Percentiles rank a stretch among this genome's conserved stretches.
These are phyloP conservation scores for Psilocybe mexicana DNA, from an alignment of 1,284 basidiomycete genomes.

Conservation along the genomic window DNA sequence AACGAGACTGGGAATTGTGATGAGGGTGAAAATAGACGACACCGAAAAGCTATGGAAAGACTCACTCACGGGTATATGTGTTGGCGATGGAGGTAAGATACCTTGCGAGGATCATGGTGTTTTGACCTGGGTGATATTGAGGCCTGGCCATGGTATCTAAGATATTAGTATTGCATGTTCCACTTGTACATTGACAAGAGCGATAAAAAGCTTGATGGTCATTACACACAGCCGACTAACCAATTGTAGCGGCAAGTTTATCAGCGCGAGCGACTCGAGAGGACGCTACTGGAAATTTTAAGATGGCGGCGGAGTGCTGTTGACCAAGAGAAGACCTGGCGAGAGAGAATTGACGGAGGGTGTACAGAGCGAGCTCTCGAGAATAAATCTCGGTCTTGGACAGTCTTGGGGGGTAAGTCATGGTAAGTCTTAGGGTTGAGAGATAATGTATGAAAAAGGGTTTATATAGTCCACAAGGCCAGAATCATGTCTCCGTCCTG, in stretches of 20 bases:
- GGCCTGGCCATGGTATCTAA: constrained; percentile 2
- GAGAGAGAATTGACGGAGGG: constrained; percentile 44
- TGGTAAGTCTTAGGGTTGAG: not conserved
- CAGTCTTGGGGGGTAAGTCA: constrained; percentile 14
- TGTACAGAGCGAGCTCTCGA: constrained; percentile 47
- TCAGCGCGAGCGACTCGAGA: constrained; percentile 27
- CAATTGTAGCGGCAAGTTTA: constrained; percentile 14
- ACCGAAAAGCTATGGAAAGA: not conserved
- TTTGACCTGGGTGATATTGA: constrained; percentile 5
- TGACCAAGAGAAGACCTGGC: constrained; percentile 36
- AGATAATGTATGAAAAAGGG: not conserved
- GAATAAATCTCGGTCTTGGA: constrained; percentile 36
- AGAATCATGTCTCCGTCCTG: not conserved
- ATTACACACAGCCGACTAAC: constrained; percentile 18
- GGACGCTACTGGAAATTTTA: constrained; percentile 36
- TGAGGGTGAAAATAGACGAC: not conserved
- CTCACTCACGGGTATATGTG: not conserved
- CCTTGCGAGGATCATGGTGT: not conserved
- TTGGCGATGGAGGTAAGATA: too few relatives aligned
- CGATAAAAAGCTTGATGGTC: not conserved
- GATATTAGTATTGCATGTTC: not conserved
- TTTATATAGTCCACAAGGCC: constrained; percentile 3
- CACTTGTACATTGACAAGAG: not conserved
- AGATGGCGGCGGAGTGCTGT: constrained; percentile 32
- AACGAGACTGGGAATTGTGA: not conserved